Base-by-base conservation (phyloP, 306 rosid genomes). In the Casuarina equisetifolia region DNA sequence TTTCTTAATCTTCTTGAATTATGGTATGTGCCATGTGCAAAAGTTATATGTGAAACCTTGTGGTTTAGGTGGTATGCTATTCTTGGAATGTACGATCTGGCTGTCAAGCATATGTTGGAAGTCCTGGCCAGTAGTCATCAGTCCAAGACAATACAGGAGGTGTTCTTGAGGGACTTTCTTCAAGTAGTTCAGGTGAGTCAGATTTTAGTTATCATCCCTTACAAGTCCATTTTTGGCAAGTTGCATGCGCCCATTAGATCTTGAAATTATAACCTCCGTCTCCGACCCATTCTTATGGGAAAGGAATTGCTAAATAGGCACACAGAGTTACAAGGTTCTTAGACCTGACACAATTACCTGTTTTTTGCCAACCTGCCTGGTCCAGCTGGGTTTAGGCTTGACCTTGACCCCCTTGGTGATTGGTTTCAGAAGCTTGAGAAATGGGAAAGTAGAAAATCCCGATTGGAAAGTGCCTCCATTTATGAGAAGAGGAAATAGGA, bases 71-170 rank as follows among this genome's bases (percentile, higher is more conserved):
- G 99, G 99, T 95, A 95, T 91, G 97, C 96, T 78, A 78, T 82
- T 80, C 92, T 95, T 79, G 99, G 89, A 82, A 83, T 88, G 82
- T 88, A 80, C 84, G 97, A 92, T 73, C 84, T 91, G 79, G 99
- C 99, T 75, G 92, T 87, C 80, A 86, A 89, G 78, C 98, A 91
- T 84, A 88, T 95, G 92, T 70, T 82, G 83, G 94, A 92, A 81
- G 88, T 92, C 80, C 86, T 95, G 82, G 96, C 85, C 46, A 89
- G 99, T 78, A 85, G 95, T 83, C 99, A 92, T 86, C 99, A 95
- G 89, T 87, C 99, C 77, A 95, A 91, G 94, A 83, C 85, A 67
- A 87, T 87, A 19, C 99, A 95, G 86, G 97, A 95, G 75, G 78
- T 88, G 79, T 91, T 92, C 80, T 82, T 95, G 72, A 74, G 84